A percentile compares a stretch with the other conserved stretches of the same genome.
phyloP scores from a whole-genome alignment of 768 basidiomycete genomes.

The Mycena olivaceomarginata region DNA sequence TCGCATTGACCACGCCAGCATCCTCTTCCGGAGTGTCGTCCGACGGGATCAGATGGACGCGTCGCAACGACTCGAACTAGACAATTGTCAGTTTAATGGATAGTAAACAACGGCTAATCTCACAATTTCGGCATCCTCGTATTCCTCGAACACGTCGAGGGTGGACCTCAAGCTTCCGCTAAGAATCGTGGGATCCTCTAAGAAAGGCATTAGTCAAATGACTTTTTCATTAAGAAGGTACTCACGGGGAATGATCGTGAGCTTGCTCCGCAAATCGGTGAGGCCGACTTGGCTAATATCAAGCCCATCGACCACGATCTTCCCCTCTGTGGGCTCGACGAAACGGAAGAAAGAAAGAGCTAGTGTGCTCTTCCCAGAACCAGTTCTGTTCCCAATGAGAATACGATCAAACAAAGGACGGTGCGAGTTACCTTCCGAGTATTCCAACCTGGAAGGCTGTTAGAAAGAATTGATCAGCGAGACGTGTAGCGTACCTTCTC shows the following conservation, averaged over 20 bases:
- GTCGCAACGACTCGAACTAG: conserved; percentile 86
- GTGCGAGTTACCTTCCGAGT: conserved; percentile 63
- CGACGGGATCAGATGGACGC: conserved; percentile 86
- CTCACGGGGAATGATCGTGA: conserved; percentile 87
- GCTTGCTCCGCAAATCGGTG: conserved; percentile 79
- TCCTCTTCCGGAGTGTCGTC: conserved; percentile 69
- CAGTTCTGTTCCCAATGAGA: conserved; percentile 63
- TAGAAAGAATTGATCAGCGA: not conserved
- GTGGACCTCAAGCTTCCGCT: conserved; percentile 89
- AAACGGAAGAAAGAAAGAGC: conserved; percentile 92
- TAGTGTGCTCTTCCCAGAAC: conserved; percentile 88
- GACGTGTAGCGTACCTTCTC: conserved; percentile 76
- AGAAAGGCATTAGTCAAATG: not conserved
- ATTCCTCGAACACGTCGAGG: conserved; percentile 91
- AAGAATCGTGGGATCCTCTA: conserved; percentile 92
- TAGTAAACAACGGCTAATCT: conserved; percentile 43
- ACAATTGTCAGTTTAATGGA: conserved; percentile 2
- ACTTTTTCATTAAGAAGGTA: conserved; percentile 4
- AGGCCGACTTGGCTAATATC: conserved; percentile 82
- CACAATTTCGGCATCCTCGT: conserved; percentile 89
- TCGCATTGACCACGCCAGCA: conserved; percentile 74
- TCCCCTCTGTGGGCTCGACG: conserved; percentile 81
- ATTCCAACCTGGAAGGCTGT: conserved; percentile 73
- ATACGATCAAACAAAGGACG: not conserved
- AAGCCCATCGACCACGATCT: conserved; percentile 76